Evolutionary conservation across 2,329 filamentous ascomycete genomes (phyloP).

Genomic region (Curvularia hawaiiensis): DNA sequence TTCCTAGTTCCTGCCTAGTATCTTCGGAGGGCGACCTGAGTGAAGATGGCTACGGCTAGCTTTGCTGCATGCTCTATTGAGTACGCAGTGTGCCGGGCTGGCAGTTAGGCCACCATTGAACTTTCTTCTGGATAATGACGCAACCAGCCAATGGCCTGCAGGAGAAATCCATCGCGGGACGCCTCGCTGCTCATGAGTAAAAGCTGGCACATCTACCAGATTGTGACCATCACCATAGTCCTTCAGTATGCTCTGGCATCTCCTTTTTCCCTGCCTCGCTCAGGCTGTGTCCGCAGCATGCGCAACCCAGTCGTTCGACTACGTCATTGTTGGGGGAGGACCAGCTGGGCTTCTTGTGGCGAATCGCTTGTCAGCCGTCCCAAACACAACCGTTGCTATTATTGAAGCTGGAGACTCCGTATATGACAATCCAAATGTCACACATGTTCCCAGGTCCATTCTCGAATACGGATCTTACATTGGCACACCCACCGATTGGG

Average conservation of each 20-base stretch:
- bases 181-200: not conserved
- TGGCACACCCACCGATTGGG: slow-evolving; percentile 48
- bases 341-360: slow-evolving; percentile 42
- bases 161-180: not conserved
- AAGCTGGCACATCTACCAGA: too few species aligned
- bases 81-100: not conserved
- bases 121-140: not conserved
- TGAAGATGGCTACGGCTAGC: not conserved
- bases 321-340: slow-evolving; percentile 43
- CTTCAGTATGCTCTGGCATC: slow-evolving; percentile 5
- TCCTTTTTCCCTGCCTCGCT: not conserved
- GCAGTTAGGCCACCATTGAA: not conserved
- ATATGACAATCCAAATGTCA: slow-evolving; percentile 40
- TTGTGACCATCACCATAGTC: not conserved
- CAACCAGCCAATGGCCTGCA: not conserved
- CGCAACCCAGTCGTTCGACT: slow-evolving; percentile 32
- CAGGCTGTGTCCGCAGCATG: slow-evolving; percentile 11
- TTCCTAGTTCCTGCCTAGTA: not conserved
- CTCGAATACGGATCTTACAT: slow-evolving; percentile 31
- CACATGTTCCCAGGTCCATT: slow-evolving; percentile 23
- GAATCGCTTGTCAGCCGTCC: slow-evolving; percentile 33
- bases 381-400: slow-evolving; percentile 32
- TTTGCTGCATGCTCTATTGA: not conserved
- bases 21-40: not conserved
- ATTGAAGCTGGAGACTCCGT: slow-evolving; percentile 44